These are phyloP conservation scores for Aspergillus jensenii DNA, from an alignment of 2,329 filamentous ascomycete genomes.

Conservation along the genomic window DNA sequence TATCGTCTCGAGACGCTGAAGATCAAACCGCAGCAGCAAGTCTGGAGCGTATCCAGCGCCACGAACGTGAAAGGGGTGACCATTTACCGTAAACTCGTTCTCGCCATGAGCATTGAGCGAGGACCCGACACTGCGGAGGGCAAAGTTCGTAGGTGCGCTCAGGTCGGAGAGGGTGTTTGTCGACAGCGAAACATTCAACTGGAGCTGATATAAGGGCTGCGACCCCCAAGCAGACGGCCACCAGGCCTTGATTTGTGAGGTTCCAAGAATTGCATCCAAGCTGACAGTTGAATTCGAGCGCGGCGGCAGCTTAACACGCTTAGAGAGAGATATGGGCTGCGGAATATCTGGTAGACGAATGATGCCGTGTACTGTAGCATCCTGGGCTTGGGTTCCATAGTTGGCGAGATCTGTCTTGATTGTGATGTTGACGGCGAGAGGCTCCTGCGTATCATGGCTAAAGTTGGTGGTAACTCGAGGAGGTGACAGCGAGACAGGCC, in stretches of 20 bases:
- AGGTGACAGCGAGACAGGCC: conserved; percentile 47
- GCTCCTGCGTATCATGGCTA: conserved; percentile 27
- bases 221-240: conserved; percentile 62
- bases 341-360: conserved; percentile 19
- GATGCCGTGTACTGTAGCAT: conserved; percentile 23
- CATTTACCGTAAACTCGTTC: conserved; percentile 57
- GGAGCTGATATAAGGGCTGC: conserved; percentile 53
- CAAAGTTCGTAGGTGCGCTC: conserved; percentile 44
- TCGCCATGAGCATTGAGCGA: conserved; percentile 55
- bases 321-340: conserved; percentile 24
- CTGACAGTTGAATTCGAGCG: conserved; percentile 40
- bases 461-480: conserved; percentile 46
- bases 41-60: conserved; percentile 63
- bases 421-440: conserved; percentile 36
- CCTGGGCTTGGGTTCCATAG: conserved; percentile 22
- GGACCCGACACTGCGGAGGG: conserved; percentile 56
- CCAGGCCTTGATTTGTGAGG: conserved; percentile 56
- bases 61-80: conserved; percentile 58
- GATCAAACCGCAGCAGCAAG: conserved; percentile 61
- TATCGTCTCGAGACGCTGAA: conserved; percentile 48
- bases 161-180: conserved; percentile 33
- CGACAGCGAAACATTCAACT: conserved; percentile 28
- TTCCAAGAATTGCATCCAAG: conserved; percentile 39
- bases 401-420: conserved; percentile 35
- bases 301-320: conserved; percentile 40